A percentile compares a stretch with the other conserved stretches of the same genome.
These are phyloP conservation scores for Populus simonii DNA, from an alignment of 345 rosid species.

Conservation along the genomic window DNA sequence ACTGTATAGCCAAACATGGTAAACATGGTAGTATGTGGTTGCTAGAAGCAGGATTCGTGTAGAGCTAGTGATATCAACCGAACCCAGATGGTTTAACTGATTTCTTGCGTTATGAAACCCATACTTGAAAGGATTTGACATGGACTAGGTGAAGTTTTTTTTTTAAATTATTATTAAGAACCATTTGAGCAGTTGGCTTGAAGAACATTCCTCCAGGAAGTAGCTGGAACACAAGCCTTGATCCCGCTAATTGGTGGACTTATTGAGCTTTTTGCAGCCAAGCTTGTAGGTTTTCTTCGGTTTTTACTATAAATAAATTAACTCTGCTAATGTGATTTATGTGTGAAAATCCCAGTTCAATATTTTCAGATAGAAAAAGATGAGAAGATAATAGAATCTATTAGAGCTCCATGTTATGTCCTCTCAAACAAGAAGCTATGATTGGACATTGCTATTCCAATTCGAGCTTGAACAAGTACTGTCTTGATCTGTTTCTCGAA, in stretches of 20 bases:
- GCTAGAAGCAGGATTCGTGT: conserved; percentile 63
- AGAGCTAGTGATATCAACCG: conserved; percentile 60
- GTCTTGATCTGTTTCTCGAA: conserved; percentile 17
- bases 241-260: conserved; percentile 72
- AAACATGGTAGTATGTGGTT: conserved; percentile 6
- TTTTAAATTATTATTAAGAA: too few species aligned
- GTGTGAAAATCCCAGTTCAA: background rate
- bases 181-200: background rate
- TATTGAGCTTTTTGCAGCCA: conserved; percentile 68
- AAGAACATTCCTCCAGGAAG: conserved; percentile 36
- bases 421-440: conserved; percentile 25
- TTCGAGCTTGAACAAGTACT: conserved; percentile 3
- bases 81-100: conserved; percentile 52
- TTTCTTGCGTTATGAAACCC: background rate
- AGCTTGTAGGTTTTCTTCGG: conserved; percentile 41
- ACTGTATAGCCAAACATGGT: background rate
- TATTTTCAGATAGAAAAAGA: conserved; percentile 59
- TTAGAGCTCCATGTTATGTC: conserved; percentile 40
- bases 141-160: background rate
- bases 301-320: background rate
- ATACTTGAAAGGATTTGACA: background rate
- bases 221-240: conserved; percentile 55
- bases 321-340: background rate
- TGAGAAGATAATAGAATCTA: conserved; percentile 46
- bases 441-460: conserved; percentile 10